Conservation (phyloP, 495 filamentous ascomycete genomes). For the Neurospora cerealis region DNA sequence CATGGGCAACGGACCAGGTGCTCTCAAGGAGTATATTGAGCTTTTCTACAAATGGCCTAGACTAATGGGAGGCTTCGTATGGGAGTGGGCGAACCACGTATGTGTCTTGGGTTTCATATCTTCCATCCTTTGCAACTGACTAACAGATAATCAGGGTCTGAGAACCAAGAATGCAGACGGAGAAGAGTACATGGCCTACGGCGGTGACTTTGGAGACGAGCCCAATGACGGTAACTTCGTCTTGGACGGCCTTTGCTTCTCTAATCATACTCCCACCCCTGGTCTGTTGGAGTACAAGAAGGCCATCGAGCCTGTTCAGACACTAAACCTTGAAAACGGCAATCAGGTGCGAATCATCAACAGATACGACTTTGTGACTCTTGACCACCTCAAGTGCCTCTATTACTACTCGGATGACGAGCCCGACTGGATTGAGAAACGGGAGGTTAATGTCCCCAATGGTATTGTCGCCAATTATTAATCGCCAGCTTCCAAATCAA, state of each 20-base stretch:
- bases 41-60: constrained; percentile 52
- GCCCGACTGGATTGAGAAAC: constrained; percentile 4
- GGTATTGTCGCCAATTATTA: constrained; percentile 1
- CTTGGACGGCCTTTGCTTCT: constrained; percentile 54
- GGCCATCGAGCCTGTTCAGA: constrained; percentile 51
- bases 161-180: constrained; percentile 43
- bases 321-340: constrained; percentile 17
- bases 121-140: not conserved
- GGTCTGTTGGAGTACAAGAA: constrained; percentile 56
- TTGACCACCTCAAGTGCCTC: constrained; percentile 37
- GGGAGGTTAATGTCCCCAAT: constrained; percentile 25
- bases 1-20: constrained; percentile 68
- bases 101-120: constrained; percentile 1
- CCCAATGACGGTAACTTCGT: constrained; percentile 63
- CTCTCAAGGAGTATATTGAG: constrained; percentile 58
- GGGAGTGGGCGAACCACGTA: constrained; percentile 69
- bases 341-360: constrained; percentile 38
- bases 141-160: constrained; percentile 34
- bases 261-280: constrained; percentile 49
- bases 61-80: constrained; percentile 62
- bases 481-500: not conserved
- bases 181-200: constrained; percentile 52
- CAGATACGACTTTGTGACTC: constrained; percentile 42
- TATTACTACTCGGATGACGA: not conserved
- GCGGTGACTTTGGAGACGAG: constrained; percentile 64